Base-by-base conservation (phyloP, 2,329 filamentous ascomycete species). In the Bipolaris cookei region DNA sequence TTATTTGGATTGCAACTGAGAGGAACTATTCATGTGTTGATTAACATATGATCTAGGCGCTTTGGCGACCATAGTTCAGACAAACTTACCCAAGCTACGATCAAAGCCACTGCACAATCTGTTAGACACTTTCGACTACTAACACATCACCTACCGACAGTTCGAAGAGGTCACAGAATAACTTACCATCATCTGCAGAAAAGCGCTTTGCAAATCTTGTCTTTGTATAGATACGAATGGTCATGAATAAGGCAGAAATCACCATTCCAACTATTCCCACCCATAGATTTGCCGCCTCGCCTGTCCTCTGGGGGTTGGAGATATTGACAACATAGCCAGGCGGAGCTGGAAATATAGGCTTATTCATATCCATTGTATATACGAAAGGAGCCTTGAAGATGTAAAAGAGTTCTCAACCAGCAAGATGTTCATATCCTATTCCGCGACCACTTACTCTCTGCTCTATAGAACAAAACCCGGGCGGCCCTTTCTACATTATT, bases 251-350 rank as follows among this genome's bases (percentile, higher is more conserved):
- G 7, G 68, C 23, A 1, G 66, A 46, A 5, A 71, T 6, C n/a
- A 64, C 46, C 46, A 66, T 65, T 10, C 68, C 68, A 8, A 72
- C 39, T 2, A 42, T 57, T 2, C 64, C 63, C 3, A 72, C 50
- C 32, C 58, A 61, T 43, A 71, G 63, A 3, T 70, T 61, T 0
- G 59, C 56, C 4, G 50, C 50, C n/a, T 58, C 51, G 2, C 56
- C 61, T 11, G 28, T 42, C 37, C 58, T 58, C 18, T 63, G 55
- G 0, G 71, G 71, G 5, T 72, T 62, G 7, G 61, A 59, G 43
- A 74, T 59, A 57, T 73, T 56, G 14, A 72, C 67, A 3, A 64
- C 25, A 34, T 72, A 74, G 13, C 68, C 70, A 2, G 61, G 50
- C 8, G 70, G 70, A 3, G 71, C 61, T 6, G 65, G 53, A 8